A percentile compares a stretch with the other conserved stretches of the same genome.
phyloP scores from a whole-genome alignment of 73 alveolate species.

The Paramecium caudatum region DNA sequence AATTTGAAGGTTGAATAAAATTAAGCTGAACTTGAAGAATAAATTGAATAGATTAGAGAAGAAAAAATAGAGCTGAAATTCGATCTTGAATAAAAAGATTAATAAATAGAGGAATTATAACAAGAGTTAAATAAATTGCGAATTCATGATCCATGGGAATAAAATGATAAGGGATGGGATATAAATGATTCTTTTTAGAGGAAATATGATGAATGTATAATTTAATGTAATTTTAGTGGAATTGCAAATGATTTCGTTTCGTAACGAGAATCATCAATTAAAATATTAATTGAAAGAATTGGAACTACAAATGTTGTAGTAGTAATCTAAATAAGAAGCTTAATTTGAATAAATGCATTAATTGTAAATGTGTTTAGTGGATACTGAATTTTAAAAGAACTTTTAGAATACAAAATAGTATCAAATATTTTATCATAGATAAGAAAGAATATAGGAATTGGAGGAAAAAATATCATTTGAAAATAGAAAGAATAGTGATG shows the following conservation, averaged over 20 bases:
- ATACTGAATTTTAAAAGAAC: conserved; percentile 33
- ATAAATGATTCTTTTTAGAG: conserved; percentile 18
- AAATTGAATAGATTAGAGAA: too few relatives aligned
- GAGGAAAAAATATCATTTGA: conserved; percentile 7
- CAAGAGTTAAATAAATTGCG: not conserved
- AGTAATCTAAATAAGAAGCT: not conserved
- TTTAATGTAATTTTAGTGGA: conserved; percentile 3
- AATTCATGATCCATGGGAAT: not conserved
- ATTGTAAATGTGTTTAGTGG: conserved; percentile 41
- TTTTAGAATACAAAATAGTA: conserved; percentile 16
- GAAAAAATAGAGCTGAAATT: too few relatives aligned
- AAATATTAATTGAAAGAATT: conserved; percentile 1
- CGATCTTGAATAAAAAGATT: too few relatives aligned
- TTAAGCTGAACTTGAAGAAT: not conserved
- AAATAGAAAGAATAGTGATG: conserved; percentile 1
- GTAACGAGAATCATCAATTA: conserved; percentile 37
- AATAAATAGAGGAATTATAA: not conserved
- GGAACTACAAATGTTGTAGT: not conserved
- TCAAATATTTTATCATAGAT: not conserved
- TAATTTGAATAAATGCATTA: conserved; percentile 22
- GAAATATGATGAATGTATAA: conserved; percentile 40
- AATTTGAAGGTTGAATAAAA: not conserved
- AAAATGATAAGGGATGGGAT: conserved; percentile 30
- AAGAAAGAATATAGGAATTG: conserved; percentile 25
- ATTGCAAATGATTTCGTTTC: not conserved